Conservation (phyloP, 768 basidiomycete genomes). For the Leccinum arenicola region DNA sequence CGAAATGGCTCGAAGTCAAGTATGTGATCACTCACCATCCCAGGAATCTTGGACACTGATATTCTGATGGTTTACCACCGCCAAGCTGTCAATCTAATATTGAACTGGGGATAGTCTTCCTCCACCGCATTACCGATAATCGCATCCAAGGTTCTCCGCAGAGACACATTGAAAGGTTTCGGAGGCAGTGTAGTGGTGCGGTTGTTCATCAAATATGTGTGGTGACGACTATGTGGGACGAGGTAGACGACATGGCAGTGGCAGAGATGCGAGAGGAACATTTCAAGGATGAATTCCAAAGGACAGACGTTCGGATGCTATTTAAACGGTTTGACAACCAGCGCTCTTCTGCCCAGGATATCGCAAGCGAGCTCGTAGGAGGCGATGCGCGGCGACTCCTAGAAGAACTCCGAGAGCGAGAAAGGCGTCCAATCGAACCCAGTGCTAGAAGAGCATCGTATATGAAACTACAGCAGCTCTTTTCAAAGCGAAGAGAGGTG, state of each 20-base stretch:
- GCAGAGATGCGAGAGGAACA: not conserved
- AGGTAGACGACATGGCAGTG: not conserved
- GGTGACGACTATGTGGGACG: conserved; percentile 12
- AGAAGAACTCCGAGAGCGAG: conserved; percentile 2
- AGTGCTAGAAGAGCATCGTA: not conserved
- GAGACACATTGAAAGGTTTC: conserved; percentile 1
- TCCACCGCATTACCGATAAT: conserved; percentile 11
- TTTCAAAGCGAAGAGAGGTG: not conserved
- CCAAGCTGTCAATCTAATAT: not conserved
- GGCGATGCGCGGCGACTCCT: not conserved
- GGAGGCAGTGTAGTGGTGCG: not conserved
- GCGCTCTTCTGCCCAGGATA: not conserved
- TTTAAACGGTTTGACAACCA: conserved; percentile 9
- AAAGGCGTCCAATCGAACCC: not conserved
- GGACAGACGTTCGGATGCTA: not conserved
- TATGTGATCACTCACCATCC: not conserved
- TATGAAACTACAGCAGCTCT: not conserved
- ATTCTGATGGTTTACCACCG: not conserved
- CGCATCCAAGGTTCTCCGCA: not conserved
- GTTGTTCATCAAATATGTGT: conserved; percentile 4
- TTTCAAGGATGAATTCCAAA: conserved; percentile 1
- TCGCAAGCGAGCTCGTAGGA: not conserved
- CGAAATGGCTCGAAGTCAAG: not conserved
- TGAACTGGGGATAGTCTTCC: conserved; percentile 3
- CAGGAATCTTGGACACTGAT: not conserved